phyloP scores from a whole-genome alignment of 208 protist genomes.

The Entamoeba histolytica region DNA sequence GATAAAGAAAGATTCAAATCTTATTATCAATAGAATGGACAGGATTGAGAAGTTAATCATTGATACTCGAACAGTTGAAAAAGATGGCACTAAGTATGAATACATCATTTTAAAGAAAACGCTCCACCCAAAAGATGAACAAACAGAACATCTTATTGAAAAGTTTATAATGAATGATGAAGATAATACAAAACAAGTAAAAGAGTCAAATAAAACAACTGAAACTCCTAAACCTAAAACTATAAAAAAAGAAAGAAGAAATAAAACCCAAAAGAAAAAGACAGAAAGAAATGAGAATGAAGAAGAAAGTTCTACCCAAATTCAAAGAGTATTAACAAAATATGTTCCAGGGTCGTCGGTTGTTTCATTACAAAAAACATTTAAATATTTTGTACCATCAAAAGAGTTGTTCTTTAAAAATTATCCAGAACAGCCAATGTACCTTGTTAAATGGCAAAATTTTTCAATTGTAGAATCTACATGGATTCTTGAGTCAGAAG shows the following conservation, averaged over 20 bases:
- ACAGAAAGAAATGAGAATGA: not conserved
- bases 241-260: not conserved
- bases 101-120: no score
- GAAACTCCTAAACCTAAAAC: not conserved
- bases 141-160: no score
- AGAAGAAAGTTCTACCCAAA: not conserved
- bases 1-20: no score
- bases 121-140: no score
- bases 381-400: not conserved
- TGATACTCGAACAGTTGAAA: no score
- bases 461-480: not conserved
- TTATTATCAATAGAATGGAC: no score
- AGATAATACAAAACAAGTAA: no score
- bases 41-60: no score
- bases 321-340: not conserved
- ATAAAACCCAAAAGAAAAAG: not conserved
- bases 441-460: not conserved
- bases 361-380: not conserved
- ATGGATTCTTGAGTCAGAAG: not conserved
- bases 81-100: no score
- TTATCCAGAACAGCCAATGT: not conserved
- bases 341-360: not conserved
- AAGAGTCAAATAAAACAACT: no score
- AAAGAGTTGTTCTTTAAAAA: not conserved
- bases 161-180: no score